Evolutionary conservation across 1,139 yeast genomes (phyloP).

Genomic region (Debaryomyces sp.): DNA sequence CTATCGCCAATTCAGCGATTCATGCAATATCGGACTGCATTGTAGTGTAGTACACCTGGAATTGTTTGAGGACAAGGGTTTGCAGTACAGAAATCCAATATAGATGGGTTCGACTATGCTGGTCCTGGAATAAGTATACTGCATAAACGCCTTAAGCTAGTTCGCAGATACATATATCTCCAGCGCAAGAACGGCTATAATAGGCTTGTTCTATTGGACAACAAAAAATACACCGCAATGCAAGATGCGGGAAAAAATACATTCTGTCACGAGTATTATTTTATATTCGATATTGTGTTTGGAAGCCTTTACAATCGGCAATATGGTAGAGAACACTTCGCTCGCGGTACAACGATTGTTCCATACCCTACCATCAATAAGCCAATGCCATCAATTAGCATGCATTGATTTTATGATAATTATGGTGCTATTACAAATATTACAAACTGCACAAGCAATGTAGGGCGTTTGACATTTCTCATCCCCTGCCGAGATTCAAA

Average conservation of each 20-base stretch:
- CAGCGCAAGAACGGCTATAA: not conserved
- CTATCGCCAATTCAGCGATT: not conserved
- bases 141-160: not conserved
- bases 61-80: not conserved
- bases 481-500: too few species aligned
- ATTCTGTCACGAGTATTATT: not conserved
- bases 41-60: not conserved
- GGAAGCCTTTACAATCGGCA: not conserved
- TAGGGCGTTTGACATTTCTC: not conserved
- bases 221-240: not conserved
- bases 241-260: not conserved
- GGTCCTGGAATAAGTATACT: not conserved
- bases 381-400: not conserved
- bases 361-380: not conserved
- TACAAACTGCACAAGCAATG: too few species aligned
- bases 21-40: not conserved
- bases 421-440: not conserved
- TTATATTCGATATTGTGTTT: constrained; percentile 1
- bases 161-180: not conserved
- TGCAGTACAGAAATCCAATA: not conserved
- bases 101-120: not conserved
- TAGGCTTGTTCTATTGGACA: not conserved
- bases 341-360: not conserved
- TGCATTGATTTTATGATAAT: not conserved
- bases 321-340: not conserved